phyloP scores from a whole-genome alignment of 2,329 filamentous ascomycete genomes.

The Cladobotryum protrusum region DNA sequence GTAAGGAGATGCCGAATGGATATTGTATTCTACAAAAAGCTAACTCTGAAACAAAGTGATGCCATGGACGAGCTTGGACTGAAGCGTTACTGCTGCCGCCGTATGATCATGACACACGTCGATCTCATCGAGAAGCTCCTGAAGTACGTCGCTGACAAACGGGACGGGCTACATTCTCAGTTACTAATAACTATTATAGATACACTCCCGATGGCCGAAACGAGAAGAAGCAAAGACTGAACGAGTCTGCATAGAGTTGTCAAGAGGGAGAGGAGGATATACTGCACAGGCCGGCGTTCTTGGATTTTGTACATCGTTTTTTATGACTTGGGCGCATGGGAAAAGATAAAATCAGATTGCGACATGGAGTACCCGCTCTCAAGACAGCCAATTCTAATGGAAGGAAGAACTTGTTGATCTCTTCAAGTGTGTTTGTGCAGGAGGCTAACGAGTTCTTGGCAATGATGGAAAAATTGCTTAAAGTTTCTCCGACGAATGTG shows the following conservation, averaged over 20 bases:
- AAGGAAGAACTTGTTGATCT: background rate
- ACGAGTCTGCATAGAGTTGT: constrained; percentile 26
- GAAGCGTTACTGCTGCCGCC: constrained; percentile 94
- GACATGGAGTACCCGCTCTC: constrained; percentile 1
- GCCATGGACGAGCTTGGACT: constrained; percentile 93
- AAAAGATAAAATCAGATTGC: constrained; percentile 10
- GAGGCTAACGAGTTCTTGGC: too few species aligned
- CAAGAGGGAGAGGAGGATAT: constrained; percentile 11
- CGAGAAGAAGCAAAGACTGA: constrained; percentile 49
- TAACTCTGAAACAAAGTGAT: constrained; percentile 54
- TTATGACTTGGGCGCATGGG: constrained; percentile 24
- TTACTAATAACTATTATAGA: constrained; percentile 27
- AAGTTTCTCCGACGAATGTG: too few species aligned
- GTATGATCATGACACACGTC: constrained; percentile 99
- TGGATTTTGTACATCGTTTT: constrained; percentile 17
- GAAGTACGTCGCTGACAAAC: constrained; percentile 53
- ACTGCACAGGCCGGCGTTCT: constrained; percentile 29
- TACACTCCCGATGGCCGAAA: constrained; percentile 58
- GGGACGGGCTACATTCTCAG: background rate
- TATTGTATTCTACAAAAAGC: background rate
- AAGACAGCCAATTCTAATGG: constrained; percentile 4
- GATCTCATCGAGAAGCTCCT: constrained; percentile 98
- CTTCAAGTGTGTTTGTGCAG: too few species aligned
- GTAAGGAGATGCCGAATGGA: constrained; percentile 35
- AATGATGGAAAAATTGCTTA: too few species aligned